Evolutionary conservation across 441 rosid species (phyloP), one percentile per base, ranked within the genome.

Genomic region (Kokia cookei): DNA sequence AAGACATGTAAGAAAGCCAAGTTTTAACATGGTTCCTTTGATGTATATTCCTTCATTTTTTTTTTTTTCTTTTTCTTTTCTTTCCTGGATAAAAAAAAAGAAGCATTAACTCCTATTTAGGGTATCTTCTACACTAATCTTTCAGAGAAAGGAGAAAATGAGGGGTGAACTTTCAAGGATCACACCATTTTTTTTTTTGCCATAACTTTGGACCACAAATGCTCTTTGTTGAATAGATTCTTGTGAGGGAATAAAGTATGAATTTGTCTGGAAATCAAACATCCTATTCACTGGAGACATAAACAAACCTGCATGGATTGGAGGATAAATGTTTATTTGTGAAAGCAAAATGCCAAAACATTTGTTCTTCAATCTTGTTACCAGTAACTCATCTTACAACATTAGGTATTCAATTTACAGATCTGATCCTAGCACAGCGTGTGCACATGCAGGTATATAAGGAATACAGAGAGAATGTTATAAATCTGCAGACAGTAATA

Each of bases 201-300:
- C 27, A 15, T n/a, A 69, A 55, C 61, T 71, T 71, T 71, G 74
- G 74, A 32, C 65, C 74, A 57, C 74, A 57, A 7, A 40, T 71
- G 53, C 74, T 45, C 73, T 69, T 69, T 69, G 60, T 53, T 69
- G 62, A 69, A 69, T 27, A 69, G 48, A 69, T 69, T 69, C 32
- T 69, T 35, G 9, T 32, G 60, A 53, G 17, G 35, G 73, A 37
- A 69, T 67, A 67, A 67, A 67, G 26, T 27, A 27, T 67, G 50
- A 48, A 27, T 67, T 67, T 67, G 71, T 67, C 71, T 48, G 40
- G 57, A 47, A 66, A 66, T 66, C 54, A 66, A 66, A 26, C 24
- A 45, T 65, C 22, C 22, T 47, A 47, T 45, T 66, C 58, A 67
- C 48, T 26, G 40, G 6, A 32, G 37, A 5, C 5, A 5, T 4